phyloP scores from a whole-genome alignment of 1,284 basidiomycete genomes.

The Pseudozyma thailandica region DNA sequence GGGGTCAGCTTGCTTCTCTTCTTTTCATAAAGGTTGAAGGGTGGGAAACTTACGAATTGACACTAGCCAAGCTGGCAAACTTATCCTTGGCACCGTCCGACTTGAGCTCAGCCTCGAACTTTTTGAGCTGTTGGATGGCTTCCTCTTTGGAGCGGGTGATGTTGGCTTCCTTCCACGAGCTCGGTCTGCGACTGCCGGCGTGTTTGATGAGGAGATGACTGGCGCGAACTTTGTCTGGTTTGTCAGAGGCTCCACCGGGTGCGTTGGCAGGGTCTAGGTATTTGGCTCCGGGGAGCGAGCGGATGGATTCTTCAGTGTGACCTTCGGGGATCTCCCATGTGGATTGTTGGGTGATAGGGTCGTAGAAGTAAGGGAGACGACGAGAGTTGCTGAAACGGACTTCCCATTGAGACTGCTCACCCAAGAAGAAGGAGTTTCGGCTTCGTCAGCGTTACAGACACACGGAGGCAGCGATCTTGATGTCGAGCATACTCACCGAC shows the following conservation, averaged over 20 bases:
- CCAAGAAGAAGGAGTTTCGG: not conserved
- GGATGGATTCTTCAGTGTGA: constrained; percentile 70
- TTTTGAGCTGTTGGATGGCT: constrained; percentile 79
- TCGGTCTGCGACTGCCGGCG: constrained; percentile 82
- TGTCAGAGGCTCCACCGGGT: constrained; percentile 50
- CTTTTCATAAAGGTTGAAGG: not conserved
- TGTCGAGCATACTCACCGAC: constrained; percentile 10
- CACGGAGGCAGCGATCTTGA: too few species aligned
- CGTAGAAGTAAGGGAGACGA: constrained; percentile 88
- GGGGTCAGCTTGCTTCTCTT: not conserved
- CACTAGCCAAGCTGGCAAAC: constrained; percentile 60
- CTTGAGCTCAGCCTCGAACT: constrained; percentile 53
- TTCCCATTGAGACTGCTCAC: constrained; percentile 56
- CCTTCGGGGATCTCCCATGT: constrained; percentile 83
- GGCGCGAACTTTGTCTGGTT: constrained; percentile 79
- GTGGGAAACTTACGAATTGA: constrained; percentile 49
- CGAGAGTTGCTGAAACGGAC: constrained; percentile 78
- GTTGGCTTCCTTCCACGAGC: constrained; percentile 71
- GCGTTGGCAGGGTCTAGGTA: constrained; percentile 52
- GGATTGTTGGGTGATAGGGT: constrained; percentile 77
- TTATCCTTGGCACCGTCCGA: constrained; percentile 50
- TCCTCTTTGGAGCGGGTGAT: constrained; percentile 92
- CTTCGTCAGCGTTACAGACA: not conserved
- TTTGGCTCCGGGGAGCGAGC: constrained; percentile 60
- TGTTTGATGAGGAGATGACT: constrained; percentile 97